phyloP scores from a whole-genome alignment of 2,329 filamentous ascomycete species.

The Talaromyces sp. region DNA sequence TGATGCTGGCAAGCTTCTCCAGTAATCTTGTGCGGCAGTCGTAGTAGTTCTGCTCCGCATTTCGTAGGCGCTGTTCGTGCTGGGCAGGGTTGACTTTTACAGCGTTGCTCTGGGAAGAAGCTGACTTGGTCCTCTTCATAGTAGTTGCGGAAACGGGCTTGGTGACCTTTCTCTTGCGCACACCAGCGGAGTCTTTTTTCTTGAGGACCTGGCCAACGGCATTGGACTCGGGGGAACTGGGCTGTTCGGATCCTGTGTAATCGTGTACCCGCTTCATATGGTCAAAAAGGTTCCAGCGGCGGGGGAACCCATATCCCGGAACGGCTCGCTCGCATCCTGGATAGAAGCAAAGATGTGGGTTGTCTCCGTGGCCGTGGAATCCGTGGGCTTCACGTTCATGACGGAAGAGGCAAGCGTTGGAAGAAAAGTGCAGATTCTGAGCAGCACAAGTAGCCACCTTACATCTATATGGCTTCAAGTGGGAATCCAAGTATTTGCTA shows the following conservation, averaged over 20 bases:
- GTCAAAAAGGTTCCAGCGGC: conserved; percentile 92
- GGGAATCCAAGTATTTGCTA: conserved; percentile 96
- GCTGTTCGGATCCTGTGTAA: conserved; percentile 46
- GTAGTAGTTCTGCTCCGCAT: conserved; percentile 41
- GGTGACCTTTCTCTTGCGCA: conserved; percentile 40
- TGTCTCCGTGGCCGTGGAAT: conserved; percentile 90
- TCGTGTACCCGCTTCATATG: conserved; percentile 95
- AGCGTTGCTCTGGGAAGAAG: conserved; percentile 34
- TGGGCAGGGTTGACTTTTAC: conserved; percentile 31
- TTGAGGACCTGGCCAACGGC: conserved; percentile 29
- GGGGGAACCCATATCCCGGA: conserved; percentile 82
- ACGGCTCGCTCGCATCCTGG: conserved; percentile 80
- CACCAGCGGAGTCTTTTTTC: conserved; percentile 36
- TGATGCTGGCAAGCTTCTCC: conserved; percentile 38
- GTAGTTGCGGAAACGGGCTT: conserved; percentile 33
- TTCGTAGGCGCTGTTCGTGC: conserved; percentile 40
- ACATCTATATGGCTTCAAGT: conserved; percentile 94
- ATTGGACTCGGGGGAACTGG: conserved; percentile 40
- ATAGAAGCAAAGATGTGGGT: conserved; percentile 86
- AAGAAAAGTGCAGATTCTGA: conserved; percentile 87
- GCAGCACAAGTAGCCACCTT: conserved; percentile 79
- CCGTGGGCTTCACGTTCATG: conserved; percentile 95
- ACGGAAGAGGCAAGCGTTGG: conserved; percentile 87
- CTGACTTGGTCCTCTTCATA: conserved; percentile 43
- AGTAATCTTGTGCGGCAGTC: conserved; percentile 40